Conservation (phyloP, 768 basidiomycete species). For the Coprinopsis sp. region DNA sequence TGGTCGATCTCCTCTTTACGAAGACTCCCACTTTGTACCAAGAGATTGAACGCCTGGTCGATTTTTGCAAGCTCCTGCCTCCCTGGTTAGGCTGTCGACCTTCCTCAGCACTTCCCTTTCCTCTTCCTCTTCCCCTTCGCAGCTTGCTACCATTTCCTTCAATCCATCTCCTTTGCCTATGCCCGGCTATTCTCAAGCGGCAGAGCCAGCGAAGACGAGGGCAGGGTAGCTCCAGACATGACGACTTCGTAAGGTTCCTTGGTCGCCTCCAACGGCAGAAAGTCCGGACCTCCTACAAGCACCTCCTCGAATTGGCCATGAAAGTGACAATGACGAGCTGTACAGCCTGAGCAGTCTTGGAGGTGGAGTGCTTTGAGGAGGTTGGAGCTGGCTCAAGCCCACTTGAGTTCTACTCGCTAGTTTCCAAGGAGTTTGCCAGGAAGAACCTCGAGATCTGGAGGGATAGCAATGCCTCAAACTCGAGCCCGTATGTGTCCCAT, state of each 20-base stretch:
- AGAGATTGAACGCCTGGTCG: constrained; percentile 97
- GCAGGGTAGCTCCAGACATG: constrained; percentile 75
- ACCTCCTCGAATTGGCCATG: constrained; percentile 91
- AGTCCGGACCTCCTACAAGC: constrained; percentile 91
- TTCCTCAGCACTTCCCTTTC: constrained; percentile 97
- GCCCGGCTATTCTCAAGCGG: constrained; percentile 95
- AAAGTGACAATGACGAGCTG: constrained; percentile 97
- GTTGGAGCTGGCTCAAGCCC: constrained; percentile 97
- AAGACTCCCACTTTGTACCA: constrained; percentile 85
- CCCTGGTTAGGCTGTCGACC: constrained; percentile 95
- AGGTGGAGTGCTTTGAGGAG: constrained; percentile 99
- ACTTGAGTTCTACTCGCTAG: constrained; percentile 97
- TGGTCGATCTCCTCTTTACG: constrained; percentile 84
- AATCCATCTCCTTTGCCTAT: constrained; percentile 97
- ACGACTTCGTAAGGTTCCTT: constrained; percentile 89
- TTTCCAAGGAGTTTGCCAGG: constrained; percentile 90
- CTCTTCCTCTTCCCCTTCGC: constrained; percentile 98
- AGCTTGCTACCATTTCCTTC: constrained; percentile 94
- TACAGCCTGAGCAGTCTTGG: constrained; percentile 86
- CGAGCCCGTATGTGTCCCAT: constrained; percentile 75
- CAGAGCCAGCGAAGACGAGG: constrained; percentile 80
- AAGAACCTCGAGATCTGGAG: constrained; percentile 89
- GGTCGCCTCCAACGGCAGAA: constrained; percentile 93
- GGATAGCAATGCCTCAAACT: constrained; percentile 62
- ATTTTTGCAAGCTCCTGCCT: constrained; percentile 97